Percentiles rank a stretch among this genome's conserved stretches.
phyloP scores from a whole-genome alignment of 106 monocot species.

The Dendrobium chrysotoxum region DNA sequence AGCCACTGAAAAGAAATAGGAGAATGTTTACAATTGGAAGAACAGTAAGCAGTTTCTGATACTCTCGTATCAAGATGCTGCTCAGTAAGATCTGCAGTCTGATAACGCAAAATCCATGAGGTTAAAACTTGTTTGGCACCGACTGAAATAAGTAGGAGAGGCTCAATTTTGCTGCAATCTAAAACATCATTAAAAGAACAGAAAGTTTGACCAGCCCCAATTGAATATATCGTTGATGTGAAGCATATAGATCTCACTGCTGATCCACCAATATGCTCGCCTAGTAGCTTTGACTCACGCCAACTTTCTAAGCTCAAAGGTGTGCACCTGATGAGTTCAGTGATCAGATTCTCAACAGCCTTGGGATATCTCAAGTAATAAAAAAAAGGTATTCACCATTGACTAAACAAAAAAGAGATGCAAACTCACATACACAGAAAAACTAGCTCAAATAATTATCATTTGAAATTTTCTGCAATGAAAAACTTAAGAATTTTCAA shows the following conservation, averaged over 20 bases:
- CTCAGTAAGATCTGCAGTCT: slow-evolving; percentile 2
- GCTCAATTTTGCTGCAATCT: slow-evolving; percentile 16
- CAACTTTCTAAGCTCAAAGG: slow-evolving; percentile 33
- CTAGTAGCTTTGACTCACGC: slow-evolving; percentile 65
- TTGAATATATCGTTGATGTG: slow-evolving; percentile 38
- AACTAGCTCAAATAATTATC: not conserved
- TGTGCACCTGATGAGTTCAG: slow-evolving; percentile 33
- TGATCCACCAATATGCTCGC: slow-evolving; percentile 97
- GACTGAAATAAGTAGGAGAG: slow-evolving; percentile 65
- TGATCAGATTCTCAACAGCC: not conserved
- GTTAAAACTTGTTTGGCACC: slow-evolving; percentile 97
- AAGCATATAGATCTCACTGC: slow-evolving; percentile 86
- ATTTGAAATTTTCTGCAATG: too few species aligned
- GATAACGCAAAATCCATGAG: slow-evolving; percentile 63
- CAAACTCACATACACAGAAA: not conserved
- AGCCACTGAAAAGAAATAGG: slow-evolving; percentile 80
- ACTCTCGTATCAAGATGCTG: slow-evolving; percentile 6
- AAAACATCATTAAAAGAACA: slow-evolving; percentile 14
- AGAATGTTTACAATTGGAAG: slow-evolving; percentile 10
- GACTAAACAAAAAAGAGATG: not conserved
- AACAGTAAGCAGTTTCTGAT: slow-evolving; percentile 5
- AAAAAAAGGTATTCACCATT: not conserved
- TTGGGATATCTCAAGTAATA: not conserved
- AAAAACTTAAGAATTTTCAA: too few species aligned
- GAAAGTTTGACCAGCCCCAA: slow-evolving; percentile 18